Conservation (phyloP, 2,329 filamentous ascomycete species). For the Aspergillus pseudotamarii region DNA sequence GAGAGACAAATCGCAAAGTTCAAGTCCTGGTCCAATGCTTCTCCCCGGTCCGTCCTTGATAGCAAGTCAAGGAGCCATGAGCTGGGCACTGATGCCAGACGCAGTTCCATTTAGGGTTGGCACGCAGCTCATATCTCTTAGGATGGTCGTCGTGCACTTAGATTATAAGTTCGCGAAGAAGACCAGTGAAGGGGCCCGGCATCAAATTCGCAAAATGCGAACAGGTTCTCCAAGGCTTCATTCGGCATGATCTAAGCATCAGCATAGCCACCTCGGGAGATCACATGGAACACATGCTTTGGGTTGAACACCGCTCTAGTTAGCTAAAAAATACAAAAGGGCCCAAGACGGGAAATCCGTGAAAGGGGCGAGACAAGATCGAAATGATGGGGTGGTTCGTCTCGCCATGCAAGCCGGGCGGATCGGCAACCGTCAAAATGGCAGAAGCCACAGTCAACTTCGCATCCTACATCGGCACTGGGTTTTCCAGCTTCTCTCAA, state of each 20-base stretch:
- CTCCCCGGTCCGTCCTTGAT: constrained; percentile 15
- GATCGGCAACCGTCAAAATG: too few relatives aligned
- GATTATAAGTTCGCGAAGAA: not conserved
- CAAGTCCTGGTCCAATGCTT: constrained; percentile 16
- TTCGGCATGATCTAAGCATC: not conserved
- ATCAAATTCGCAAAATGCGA: not conserved
- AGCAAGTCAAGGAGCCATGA: constrained; percentile 15
- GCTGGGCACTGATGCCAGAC: constrained; percentile 16
- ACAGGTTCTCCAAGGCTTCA: not conserved
- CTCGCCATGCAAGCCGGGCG: too few relatives aligned
- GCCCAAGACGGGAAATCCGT: not conserved
- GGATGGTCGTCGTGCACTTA: not conserved
- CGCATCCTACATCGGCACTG: too few relatives aligned
- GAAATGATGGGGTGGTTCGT: not conserved
- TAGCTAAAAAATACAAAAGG: not conserved
- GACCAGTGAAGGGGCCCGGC: not conserved
- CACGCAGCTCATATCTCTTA: not conserved
- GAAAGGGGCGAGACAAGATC: not conserved
- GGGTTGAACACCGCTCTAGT: not conserved
- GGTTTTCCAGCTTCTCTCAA: too few relatives aligned
- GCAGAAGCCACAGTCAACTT: too few relatives aligned
- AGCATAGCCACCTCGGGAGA: not conserved
- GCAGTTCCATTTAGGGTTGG: constrained; percentile 20
- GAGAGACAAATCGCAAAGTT: constrained; percentile 11
- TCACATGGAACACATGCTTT: not conserved